Base-by-base conservation (phyloP, 352 stramenopile genomes). In the Pythium guiyangense region DNA sequence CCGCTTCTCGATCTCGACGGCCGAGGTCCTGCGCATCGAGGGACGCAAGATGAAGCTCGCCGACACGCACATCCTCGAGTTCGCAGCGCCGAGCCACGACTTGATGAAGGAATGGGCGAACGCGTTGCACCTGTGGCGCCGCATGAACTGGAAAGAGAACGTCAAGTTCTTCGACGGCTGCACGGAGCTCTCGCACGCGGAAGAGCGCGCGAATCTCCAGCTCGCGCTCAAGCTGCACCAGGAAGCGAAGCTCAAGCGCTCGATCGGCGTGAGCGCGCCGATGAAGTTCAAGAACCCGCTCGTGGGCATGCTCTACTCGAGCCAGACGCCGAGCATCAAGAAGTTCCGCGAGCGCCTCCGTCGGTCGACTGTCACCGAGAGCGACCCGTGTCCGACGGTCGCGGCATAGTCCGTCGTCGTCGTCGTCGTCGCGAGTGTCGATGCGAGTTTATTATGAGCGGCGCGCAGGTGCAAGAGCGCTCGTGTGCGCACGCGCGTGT, bases 31-130 rank as follows among this genome's bases (percentile, higher is more conserved):
- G 48, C 79, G 79, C 29, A 73, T 92, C 47, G 82, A 92, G 74
- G 82, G 79, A 44, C 82, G 82, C 26, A 74, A 74, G 34, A 92
- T 92, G 76, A 88, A 88, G 61, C 69, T 92, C 27, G 76, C 76
- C 25, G 79, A 92, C 53, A 65, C 78, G 14, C 67, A 68, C 18
- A 54, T 77, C 52, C 77, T 82, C 2, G 82, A 92, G 54, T 89
- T 92, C 46, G 79, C 79, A 11, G 82, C 82, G 25, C 77, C 82
- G 0, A 85, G 63, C 6, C 78, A 85, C 44, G 79, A 87, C 62
- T 66, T 92, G 6, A 92, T 92, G 82, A 92, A 90, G 66, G 82
- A 92, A 62, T 92, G 82, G 82, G 82, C 82, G 55, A 92, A 92
- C 63, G 73, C 82, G 46, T 62, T 92, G 61, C 82, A 92, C 46